Conservation (phyloP, 2,329 filamentous ascomycete species). For the Colletotrichum tropicale region DNA sequence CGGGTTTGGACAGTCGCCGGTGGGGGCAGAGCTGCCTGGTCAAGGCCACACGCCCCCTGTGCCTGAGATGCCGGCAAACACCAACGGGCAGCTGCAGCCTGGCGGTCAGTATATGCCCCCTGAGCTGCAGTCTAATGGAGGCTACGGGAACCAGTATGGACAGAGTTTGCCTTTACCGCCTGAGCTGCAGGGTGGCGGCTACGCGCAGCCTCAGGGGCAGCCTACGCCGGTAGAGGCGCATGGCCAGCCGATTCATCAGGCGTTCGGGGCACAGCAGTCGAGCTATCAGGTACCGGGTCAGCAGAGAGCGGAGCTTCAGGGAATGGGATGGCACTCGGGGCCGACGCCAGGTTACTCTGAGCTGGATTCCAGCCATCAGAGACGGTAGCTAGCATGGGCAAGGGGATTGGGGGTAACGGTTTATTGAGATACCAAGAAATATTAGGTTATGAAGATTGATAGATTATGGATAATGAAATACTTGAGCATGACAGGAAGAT, state of each 20-base stretch:
- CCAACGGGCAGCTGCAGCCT: conserved; percentile 23
- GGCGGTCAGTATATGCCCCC: conserved; percentile 21
- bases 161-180: conserved; percentile 14
- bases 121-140: conserved; percentile 24
- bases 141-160: conserved; percentile 10
- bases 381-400: neutral
- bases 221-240: neutral
- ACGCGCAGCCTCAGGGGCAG: neutral
- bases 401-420: rapidly evolving
- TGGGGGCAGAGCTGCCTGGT: conserved; percentile 30
- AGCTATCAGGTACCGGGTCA: conserved; percentile 19
- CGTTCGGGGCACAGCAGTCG: neutral
- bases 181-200: conserved; percentile 10
- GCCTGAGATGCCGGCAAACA: conserved; percentile 24
- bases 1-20: conserved; percentile 24
- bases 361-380: neutral
- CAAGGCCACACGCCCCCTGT: conserved; percentile 9
- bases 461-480: neutral
- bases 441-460: neutral
- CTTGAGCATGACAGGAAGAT: rapidly evolving
- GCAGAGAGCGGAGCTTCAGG: conserved; percentile 17
- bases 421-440: neutral
- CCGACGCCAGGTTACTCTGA: conserved; percentile 37
- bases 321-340: conserved; percentile 37
- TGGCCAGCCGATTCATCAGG: conserved; percentile 10